These are phyloP conservation scores for Cladosporium sp. DNA, from an alignment of 2,329 filamentous ascomycete genomes.

Conservation along the genomic window DNA sequence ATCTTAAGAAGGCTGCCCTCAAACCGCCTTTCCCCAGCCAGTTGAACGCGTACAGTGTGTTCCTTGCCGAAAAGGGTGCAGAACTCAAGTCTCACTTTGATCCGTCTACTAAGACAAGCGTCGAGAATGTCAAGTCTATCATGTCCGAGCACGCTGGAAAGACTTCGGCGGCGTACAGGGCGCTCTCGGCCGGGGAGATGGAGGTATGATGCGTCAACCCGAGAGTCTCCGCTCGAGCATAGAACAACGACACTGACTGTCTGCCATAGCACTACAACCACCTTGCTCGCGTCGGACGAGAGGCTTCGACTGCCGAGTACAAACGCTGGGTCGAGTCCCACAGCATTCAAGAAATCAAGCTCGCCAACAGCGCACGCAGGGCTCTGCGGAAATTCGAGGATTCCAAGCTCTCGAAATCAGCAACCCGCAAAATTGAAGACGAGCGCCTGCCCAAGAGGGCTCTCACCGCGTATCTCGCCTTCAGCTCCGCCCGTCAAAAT, in stretches of 20 bases:
- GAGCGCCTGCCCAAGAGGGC: constrained; percentile 54
- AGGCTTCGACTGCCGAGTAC: constrained; percentile 48
- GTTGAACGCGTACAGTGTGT: constrained; percentile 32
- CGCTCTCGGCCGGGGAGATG: constrained; percentile 46
- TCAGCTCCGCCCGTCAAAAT: constrained; percentile 46
- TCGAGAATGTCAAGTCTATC: neutral
- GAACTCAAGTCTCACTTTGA: neutral
- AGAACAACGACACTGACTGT: constrained; percentile 16
- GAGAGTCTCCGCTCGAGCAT: neutral
- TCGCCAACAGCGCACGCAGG: constrained; percentile 61
- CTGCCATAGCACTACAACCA: constrained; percentile 55
- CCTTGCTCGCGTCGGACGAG: constrained; percentile 50
- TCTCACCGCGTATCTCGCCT: constrained; percentile 45
- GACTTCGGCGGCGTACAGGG: constrained; percentile 49
- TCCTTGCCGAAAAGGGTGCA: constrained; percentile 24
- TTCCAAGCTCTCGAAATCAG: constrained; percentile 15
- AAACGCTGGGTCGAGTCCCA: constrained; percentile 58
- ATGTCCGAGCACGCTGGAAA: constrained; percentile 41
- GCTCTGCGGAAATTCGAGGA: constrained; percentile 34
- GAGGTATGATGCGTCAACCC: constrained; percentile 42
- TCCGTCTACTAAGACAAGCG: neutral
- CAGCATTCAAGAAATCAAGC: constrained; percentile 58
- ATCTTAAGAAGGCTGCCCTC: constrained; percentile 44
- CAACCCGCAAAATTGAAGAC: constrained; percentile 51
- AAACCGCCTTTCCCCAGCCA: constrained; percentile 32